These are phyloP conservation scores for Coniferiporia sulphurascens DNA, from an alignment of 1,284 basidiomycete species.

Conservation along the genomic window DNA sequence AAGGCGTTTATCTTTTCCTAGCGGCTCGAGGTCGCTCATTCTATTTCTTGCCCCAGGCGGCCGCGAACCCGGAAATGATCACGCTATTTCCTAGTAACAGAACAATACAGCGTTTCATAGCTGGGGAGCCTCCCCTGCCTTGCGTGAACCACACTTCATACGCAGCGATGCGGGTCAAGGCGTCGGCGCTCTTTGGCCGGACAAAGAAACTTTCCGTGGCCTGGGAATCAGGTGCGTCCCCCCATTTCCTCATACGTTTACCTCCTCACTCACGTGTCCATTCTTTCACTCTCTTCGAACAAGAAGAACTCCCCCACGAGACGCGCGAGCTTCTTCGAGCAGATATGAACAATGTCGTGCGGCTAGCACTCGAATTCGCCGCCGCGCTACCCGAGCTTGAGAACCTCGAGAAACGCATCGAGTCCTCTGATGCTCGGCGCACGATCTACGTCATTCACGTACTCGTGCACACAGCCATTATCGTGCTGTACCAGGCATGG, in stretches of 20 bases:
- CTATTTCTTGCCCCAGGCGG: not conserved
- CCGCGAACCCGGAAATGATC: not conserved
- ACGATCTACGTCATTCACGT: constrained; percentile 26
- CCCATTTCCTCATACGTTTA: not conserved
- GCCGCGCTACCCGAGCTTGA: constrained; percentile 24
- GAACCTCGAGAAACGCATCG: constrained; percentile 11
- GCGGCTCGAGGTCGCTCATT: constrained; percentile 4
- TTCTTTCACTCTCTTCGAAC: not conserved
- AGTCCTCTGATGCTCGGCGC: constrained; percentile 18
- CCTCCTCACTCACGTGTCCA: not conserved
- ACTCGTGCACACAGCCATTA: constrained; percentile 30
- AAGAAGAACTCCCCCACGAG: not conserved
- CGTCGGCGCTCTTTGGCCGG: constrained; percentile 1
- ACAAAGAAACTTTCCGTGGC: not conserved
- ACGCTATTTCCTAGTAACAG: not conserved
- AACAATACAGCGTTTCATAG: constrained; percentile 12
- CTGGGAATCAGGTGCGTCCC: not conserved
- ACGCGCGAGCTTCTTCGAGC: no score
- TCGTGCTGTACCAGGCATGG: constrained; percentile 33
- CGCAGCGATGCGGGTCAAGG: constrained; percentile 6
- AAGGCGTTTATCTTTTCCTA: constrained; percentile 7
- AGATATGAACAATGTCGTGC: no score
- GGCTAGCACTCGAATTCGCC: constrained; percentile 30
- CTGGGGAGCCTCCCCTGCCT: not conserved
- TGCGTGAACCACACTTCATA: not conserved